Conservation (phyloP, 257 asterid species). For the Jaltomata sinuosa region DNA sequence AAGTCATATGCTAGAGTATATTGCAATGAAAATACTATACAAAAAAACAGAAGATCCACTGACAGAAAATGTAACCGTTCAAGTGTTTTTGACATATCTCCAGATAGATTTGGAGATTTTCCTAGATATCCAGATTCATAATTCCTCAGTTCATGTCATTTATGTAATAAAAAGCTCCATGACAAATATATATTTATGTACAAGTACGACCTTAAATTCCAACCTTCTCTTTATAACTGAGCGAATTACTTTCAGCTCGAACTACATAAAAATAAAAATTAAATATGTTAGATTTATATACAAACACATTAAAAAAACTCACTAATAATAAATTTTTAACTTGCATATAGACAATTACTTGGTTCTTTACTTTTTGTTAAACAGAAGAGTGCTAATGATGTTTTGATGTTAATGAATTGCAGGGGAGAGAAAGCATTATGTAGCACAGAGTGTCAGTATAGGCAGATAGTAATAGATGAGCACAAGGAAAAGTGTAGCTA, state of each 20-base stretch:
- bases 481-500: slow-evolving; percentile 43
- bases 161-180: slow-evolving; percentile 65
- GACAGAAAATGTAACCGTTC: too few species aligned
- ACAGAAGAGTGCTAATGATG: background rate
- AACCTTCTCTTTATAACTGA: background rate
- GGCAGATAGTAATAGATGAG: slow-evolving; percentile 59
- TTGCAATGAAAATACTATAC: slow-evolving; percentile 15
- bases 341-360: too few species aligned
- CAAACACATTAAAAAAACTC: too few species aligned
- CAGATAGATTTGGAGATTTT: slow-evolving; percentile 25
- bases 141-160: slow-evolving; percentile 58
- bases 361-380: too few species aligned
- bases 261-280: too few species aligned
- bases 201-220: slow-evolving; percentile 28
- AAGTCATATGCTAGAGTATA: slow-evolving; percentile 47
- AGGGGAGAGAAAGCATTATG: slow-evolving; percentile 90
- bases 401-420: slow-evolving; percentile 1
- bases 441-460: slow-evolving; percentile 65
- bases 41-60: background rate
- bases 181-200: slow-evolving; percentile 86
- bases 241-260: too few species aligned
- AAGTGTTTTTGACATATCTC: slow-evolving; percentile 54
- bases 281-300: too few species aligned
- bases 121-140: slow-evolving; percentile 32
- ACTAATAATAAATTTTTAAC: too few species aligned